These are phyloP conservation scores for Haematococcus sp. DNA, from an alignment of 139 green algal species.

Conservation along the genomic window DNA sequence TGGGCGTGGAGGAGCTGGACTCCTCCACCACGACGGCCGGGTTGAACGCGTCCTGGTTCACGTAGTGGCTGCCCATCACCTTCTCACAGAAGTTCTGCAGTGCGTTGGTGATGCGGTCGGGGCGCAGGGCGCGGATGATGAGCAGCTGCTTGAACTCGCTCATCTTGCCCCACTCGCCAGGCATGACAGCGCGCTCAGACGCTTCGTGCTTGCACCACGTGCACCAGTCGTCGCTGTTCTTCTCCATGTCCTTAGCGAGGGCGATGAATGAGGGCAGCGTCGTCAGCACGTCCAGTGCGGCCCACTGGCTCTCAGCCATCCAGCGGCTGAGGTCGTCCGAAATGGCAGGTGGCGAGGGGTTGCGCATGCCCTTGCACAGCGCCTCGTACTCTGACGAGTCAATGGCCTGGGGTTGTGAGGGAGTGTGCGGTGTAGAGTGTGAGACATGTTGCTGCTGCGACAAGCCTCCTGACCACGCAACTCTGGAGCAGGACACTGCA, in stretches of 20 bases:
- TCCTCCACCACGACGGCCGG: constrained; percentile 66
- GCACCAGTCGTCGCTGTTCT: constrained; percentile 76
- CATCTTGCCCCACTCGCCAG: constrained; percentile 74
- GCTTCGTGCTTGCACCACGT: constrained; percentile 71
- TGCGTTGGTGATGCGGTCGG: constrained; percentile 80
- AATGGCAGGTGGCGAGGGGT: constrained; percentile 60
- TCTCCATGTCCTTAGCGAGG: constrained; percentile 83
- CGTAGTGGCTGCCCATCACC: constrained; percentile 60
- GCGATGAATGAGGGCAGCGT: constrained; percentile 53
- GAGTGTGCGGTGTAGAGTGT: constrained; percentile 8
- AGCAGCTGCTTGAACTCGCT: constrained; percentile 74
- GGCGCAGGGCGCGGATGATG: constrained; percentile 65
- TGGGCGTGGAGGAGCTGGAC: constrained; percentile 62
- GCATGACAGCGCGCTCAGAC: constrained; percentile 63
- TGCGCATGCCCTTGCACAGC: constrained; percentile 65
- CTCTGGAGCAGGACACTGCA: too few relatives aligned
- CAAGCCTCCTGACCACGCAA: too few relatives aligned
- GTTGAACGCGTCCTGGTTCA: constrained; percentile 77
- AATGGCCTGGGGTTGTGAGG: constrained; percentile 45
- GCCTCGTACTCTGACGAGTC: constrained; percentile 71
- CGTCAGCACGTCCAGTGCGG: constrained; percentile 66
- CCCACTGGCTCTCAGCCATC: constrained; percentile 82
- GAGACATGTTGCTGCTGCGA: background rate
- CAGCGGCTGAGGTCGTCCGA: constrained; percentile 78
- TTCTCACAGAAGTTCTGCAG: constrained; percentile 59